phyloP scores from a whole-genome alignment of 1,284 basidiomycete species.

The Ceratobasidium sp. region DNA sequence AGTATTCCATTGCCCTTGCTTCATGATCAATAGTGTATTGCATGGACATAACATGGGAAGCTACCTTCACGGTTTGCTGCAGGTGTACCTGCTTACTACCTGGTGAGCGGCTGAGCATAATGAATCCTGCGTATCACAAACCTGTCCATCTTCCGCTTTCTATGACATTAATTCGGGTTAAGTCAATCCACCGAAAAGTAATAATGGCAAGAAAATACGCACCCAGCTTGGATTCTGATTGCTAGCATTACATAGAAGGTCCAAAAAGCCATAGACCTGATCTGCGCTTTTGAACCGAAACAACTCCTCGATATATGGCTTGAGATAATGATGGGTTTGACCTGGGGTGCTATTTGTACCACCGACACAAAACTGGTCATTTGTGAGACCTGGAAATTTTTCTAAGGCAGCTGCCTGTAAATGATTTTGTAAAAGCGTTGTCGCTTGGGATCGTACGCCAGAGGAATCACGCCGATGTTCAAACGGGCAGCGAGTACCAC shows the following conservation, averaged over 20 bases:
- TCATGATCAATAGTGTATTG: too few species aligned
- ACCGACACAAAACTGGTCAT: conserved; percentile 10
- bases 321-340: conserved; percentile 66
- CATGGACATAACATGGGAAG: too few species aligned
- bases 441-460: conserved; percentile 3
- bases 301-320: conserved; percentile 61
- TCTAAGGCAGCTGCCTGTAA: conserved; percentile 46
- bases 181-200: too few species aligned
- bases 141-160: conserved; percentile 58
- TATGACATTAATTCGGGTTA: background rate
- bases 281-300: conserved; percentile 62
- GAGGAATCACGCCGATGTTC: conserved; percentile 57
- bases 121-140: conserved; percentile 51
- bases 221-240: conserved; percentile 68
- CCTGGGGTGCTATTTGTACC: conserved; percentile 59
- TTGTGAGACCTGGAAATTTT: conserved; percentile 52
- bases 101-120: too few species aligned
- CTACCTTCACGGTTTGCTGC: too few species aligned
- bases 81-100: too few species aligned
- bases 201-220: conserved; percentile 44
- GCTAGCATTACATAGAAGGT: conserved; percentile 64
- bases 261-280: conserved; percentile 66
- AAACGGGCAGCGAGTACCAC: conserved; percentile 65
- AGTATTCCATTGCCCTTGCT: conserved; percentile 66
- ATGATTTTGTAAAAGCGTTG: conserved; percentile 30